A percentile compares a stretch with the other conserved stretches of the same genome.
Evolutionary conservation across 192 early-diverging fungal genomes (phyloP).

Genomic region (Spinellus fusiger): DNA sequence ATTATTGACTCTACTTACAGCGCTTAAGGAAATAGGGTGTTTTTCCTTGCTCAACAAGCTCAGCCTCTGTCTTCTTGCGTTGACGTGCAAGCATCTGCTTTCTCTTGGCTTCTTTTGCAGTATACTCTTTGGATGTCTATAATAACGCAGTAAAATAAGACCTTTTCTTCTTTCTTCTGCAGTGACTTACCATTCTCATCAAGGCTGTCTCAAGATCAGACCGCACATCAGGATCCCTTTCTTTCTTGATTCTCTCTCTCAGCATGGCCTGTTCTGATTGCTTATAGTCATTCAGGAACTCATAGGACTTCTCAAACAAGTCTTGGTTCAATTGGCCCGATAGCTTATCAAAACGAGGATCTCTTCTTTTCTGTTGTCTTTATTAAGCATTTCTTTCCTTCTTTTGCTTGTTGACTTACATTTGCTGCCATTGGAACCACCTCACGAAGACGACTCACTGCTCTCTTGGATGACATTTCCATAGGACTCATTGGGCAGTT

Average conservation of each 20-base stretch:
- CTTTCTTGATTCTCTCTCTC: slow-evolving; percentile 55
- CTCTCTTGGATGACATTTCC: slow-evolving; percentile 71
- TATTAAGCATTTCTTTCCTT: neutral
- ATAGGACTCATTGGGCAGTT: slow-evolving; percentile 48
- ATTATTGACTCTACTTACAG: slow-evolving; percentile 43
- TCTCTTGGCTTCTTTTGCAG: slow-evolving; percentile 15
- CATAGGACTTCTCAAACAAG: slow-evolving; percentile 88
- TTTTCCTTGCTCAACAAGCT: slow-evolving; percentile 82
- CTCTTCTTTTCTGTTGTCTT: slow-evolving; percentile 62
- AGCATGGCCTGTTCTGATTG: slow-evolving; percentile 69
- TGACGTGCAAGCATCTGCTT: slow-evolving; percentile 63
- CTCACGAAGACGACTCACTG: slow-evolving; percentile 65
- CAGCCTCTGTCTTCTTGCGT: slow-evolving; percentile 77
- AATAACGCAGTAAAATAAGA: neutral
- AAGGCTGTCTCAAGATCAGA: slow-evolving; percentile 55
- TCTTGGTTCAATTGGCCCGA: slow-evolving; percentile 89
- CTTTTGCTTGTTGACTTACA: slow-evolving; percentile 33
- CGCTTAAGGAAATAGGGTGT: slow-evolving; percentile 92
- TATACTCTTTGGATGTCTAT: slow-evolving; percentile 19
- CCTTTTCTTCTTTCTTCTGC: neutral
- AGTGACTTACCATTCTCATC: slow-evolving; percentile 54
- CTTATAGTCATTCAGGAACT: slow-evolving; percentile 79
- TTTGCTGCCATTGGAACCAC: slow-evolving; percentile 54
- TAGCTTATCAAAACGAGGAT: slow-evolving; percentile 90
- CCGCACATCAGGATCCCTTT: slow-evolving; percentile 56